phyloP scores from a whole-genome alignment of 108 stramenopile species.

The Nitzschia inconspicua region DNA sequence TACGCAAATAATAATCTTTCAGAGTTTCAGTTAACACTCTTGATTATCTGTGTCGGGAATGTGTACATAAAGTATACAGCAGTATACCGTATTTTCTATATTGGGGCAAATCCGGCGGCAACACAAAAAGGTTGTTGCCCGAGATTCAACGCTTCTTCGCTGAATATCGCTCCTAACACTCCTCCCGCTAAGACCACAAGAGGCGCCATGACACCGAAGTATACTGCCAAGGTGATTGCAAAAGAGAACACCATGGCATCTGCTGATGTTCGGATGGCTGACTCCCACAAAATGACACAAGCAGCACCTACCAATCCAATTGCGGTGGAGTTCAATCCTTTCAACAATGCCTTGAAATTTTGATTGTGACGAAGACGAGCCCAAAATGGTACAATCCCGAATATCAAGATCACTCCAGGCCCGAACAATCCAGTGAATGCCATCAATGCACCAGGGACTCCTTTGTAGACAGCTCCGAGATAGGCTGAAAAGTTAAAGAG shows the following conservation, averaged over 20 bases:
- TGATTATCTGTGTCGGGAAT: too few species aligned
- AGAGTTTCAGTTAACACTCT: too few species aligned
- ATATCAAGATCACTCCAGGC: slow-evolving; percentile 88
- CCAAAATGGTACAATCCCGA: slow-evolving; percentile 93
- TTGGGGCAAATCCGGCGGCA: too few species aligned
- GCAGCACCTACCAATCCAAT: slow-evolving; percentile 86
- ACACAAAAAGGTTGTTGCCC: slow-evolving; percentile 53
- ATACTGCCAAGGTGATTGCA: slow-evolving; percentile 51
- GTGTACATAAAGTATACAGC: too few species aligned
- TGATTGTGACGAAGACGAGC: slow-evolving; percentile 69
- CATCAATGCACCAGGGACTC: slow-evolving; percentile 82
- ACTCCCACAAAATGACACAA: slow-evolving; percentile 80
- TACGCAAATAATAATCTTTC: too few species aligned
- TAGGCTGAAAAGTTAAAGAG: slow-evolving; percentile 93
- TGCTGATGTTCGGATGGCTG: slow-evolving; percentile 59
- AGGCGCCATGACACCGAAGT: slow-evolving; percentile 70
- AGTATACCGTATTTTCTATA: too few species aligned
- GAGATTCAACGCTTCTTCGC: slow-evolving; percentile 44
- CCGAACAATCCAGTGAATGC: slow-evolving; percentile 86
- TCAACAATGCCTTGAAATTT: slow-evolving; percentile 71
- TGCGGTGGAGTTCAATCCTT: slow-evolving; percentile 83
- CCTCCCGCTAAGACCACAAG: slow-evolving; percentile 65
- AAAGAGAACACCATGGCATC: slow-evolving; percentile 81
- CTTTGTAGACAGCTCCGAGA: slow-evolving; percentile 82
- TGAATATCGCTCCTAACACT: slow-evolving; percentile 71